Percentiles rank a stretch among this genome's conserved stretches.
Conservation (phyloP, 148 eudicot species). For the Drosera capensis region DNA sequence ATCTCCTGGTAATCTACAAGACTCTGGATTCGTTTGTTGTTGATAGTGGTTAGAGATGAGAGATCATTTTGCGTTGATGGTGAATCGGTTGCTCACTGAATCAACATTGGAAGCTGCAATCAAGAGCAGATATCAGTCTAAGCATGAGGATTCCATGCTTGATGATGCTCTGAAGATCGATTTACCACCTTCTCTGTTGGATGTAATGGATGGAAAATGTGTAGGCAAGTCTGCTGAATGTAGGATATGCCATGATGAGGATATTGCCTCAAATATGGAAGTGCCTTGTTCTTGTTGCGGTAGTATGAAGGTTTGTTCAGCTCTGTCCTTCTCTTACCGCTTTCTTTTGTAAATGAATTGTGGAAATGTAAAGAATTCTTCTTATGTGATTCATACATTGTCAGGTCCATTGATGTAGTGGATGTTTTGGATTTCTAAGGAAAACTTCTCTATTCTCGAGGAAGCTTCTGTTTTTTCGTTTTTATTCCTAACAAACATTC, state of each 20-base stretch:
- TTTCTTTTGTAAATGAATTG: neutral
- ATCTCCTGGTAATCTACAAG: neutral
- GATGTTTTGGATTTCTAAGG: neutral
- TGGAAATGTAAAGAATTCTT: neutral
- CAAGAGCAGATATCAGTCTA: constrained; percentile 36
- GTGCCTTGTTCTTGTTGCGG: constrained; percentile 94
- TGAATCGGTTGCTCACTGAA: constrained; percentile 80
- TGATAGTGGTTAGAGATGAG: constrained; percentile 34
- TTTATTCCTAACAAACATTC: too few relatives aligned
- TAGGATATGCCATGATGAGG: constrained; percentile 96
- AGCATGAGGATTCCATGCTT: constrained; percentile 10
- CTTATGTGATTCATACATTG: neutral
- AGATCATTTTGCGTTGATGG: constrained; percentile 84
- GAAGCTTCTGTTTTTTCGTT: too few relatives aligned
- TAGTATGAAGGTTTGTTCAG: constrained; percentile 61
- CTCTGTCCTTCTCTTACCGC: neutral
- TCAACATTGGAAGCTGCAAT: constrained; percentile 83
- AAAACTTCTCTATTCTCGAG: neutral
- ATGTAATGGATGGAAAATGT: constrained; percentile 13
- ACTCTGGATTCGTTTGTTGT: neutral
- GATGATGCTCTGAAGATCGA: constrained; percentile 19
- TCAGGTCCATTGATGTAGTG: neutral
- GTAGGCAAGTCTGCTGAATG: constrained; percentile 72
- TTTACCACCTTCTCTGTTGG: constrained; percentile 11
- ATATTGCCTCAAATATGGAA: constrained; percentile 68